phyloP scores from a whole-genome alignment of 2,329 filamentous ascomycete species.

The Trichoderma gracile region DNA sequence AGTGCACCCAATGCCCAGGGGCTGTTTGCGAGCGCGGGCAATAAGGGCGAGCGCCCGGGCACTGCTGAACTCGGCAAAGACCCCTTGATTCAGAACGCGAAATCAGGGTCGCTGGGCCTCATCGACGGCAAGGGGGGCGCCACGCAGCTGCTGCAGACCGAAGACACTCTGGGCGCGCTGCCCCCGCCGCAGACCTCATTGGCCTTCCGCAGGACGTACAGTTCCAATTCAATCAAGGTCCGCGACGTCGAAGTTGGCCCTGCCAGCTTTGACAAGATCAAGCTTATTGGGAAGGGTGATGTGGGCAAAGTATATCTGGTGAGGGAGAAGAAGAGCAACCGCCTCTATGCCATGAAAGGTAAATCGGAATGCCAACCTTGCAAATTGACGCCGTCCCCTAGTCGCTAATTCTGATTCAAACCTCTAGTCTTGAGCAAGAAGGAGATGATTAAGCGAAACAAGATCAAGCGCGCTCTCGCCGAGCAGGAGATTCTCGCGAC shows the following conservation, averaged over 20 bases:
- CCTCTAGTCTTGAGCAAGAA: slow-evolving; percentile 90
- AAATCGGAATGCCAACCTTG: slow-evolving; percentile 33
- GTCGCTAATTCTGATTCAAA: not conserved
- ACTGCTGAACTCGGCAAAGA: slow-evolving; percentile 88
- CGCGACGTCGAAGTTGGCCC: slow-evolving; percentile 95
- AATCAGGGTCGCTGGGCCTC: slow-evolving; percentile 45
- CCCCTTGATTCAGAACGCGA: slow-evolving; percentile 58
- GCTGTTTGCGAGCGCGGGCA: slow-evolving; percentile 62
- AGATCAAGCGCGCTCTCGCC: slow-evolving; percentile 96
- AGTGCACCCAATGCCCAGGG: slow-evolving; percentile 97
- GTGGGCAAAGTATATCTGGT: slow-evolving; percentile 98
- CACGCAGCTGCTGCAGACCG: slow-evolving; percentile 45
- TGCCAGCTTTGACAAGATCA: slow-evolving; percentile 98
- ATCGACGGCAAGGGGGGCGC: slow-evolving; percentile 37
- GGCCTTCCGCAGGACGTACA: slow-evolving; percentile 92
- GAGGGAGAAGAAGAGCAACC: slow-evolving; percentile 93
- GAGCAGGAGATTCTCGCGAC: slow-evolving; percentile 98
- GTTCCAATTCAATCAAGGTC: slow-evolving; percentile 98
- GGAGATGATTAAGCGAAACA: slow-evolving; percentile 99
- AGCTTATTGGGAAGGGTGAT: slow-evolving; percentile 97
- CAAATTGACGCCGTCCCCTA: not conserved
- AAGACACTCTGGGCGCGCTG: slow-evolving; percentile 60
- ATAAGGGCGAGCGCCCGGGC: slow-evolving; percentile 65
- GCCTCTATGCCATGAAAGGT: slow-evolving; percentile 99
- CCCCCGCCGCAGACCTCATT: slow-evolving; percentile 67